Conservation (phyloP, 305 asterid species). For the Lippia alba region DNA sequence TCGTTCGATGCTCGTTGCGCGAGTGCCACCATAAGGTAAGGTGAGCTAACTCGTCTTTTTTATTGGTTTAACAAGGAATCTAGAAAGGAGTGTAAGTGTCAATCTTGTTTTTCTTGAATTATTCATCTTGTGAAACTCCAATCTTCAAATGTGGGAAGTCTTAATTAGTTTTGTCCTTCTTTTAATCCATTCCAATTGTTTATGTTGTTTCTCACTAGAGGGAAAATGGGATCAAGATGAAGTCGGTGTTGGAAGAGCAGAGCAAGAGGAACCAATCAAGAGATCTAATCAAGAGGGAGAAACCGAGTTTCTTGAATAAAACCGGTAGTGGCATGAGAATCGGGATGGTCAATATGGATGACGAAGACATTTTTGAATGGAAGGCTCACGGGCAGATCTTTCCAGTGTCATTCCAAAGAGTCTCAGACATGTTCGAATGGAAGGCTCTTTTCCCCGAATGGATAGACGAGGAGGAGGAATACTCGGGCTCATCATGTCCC, state of each 20-base stretch:
- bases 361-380: slow-evolving; percentile 75
- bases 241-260: slow-evolving; percentile 56
- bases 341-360: slow-evolving; percentile 81
- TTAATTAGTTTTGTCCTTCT: no score
- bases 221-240: slow-evolving; percentile 56
- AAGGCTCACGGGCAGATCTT: slow-evolving; percentile 37
- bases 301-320: slow-evolving; percentile 58
- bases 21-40: slow-evolving; percentile 74
- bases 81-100: no score
- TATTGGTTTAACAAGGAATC: no score
- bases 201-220: slow-evolving; percentile 20
- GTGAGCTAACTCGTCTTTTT: slow-evolving; percentile 43
- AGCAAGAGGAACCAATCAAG: slow-evolving; percentile 29
- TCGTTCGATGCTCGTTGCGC: slow-evolving; percentile 56
- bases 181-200: background rate
- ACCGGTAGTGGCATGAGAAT: slow-evolving; percentile 54
- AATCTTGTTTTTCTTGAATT: no score
- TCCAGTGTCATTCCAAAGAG: slow-evolving; percentile 49
- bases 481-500: slow-evolving; percentile 74
- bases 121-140: no score
- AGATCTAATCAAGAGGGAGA: slow-evolving; percentile 56
- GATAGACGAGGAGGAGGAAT: slow-evolving; percentile 95
- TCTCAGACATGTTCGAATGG: slow-evolving; percentile 65
- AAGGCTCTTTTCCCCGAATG: slow-evolving; percentile 80
- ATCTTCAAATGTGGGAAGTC: no score